Base-by-base conservation (phyloP, 2,329 filamentous ascomycete genomes). In the Neonectria magnoliae region DNA sequence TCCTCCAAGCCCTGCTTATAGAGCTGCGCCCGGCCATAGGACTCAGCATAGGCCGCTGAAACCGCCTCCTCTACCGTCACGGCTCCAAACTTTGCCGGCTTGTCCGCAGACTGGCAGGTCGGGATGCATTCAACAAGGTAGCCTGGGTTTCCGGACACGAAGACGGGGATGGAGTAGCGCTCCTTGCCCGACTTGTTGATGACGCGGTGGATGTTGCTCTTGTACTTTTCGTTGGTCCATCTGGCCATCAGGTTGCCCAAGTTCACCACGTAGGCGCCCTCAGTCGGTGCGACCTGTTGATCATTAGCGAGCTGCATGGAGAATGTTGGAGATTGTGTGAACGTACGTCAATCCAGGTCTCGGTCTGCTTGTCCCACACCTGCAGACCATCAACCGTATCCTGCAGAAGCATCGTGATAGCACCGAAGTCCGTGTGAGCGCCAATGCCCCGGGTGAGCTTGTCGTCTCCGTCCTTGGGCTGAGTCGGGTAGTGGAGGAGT, bases 81-180 rank as follows among this genome's bases (percentile, higher is more conserved):
- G 2, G 77, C 74, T 3, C 68, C 66, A 56, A 76, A 79, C 57
- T 77, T 79, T 27, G 75, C 70, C 1, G 67, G 58, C 0, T 71
- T 66, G 1, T 63, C 65, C 4, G 68, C 59, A 1, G 66, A 57
- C 66, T 72, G 69, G 66, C 76, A 78, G 4, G 74, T 76, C 8
- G 76, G 71, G 33, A 78, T 76, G 66, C 76, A 78, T 11, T 77
- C 75, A 5, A 77, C 75, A 1, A 77, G 29, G 57, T 77, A 77
- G 64, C 86, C 83, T 6, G 84, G 76, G 74, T 87, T 86, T 5
- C 85, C 85, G 59, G 84, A 83, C 60, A 87, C 83, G 73, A 88
- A 88, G 56, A 88, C 83, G 0, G 85, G 84, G n/a, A 88, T 78
- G 7, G 83, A 86, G 71, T 87, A 88, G 41, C 87, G 79, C 70